A percentile compares a stretch with the other conserved stretches of the same genome.
Conservation (phyloP, 176 grass and related monocot genomes). For the Cocos nucifera region DNA sequence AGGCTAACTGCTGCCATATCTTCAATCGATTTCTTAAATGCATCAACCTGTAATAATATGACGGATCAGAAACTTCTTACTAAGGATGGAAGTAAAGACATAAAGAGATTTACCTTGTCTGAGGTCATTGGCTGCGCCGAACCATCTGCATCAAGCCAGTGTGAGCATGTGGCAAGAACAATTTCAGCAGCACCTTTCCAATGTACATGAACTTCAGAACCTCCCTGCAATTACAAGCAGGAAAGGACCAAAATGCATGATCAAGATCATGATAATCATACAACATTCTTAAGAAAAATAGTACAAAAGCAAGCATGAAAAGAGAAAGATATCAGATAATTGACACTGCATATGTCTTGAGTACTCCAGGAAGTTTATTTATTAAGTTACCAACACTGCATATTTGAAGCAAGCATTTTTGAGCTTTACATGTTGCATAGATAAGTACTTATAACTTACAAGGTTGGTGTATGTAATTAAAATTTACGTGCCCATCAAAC, state of each 20-base stretch:
- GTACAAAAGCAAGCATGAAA: too few species aligned
- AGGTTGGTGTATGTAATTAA: too few species aligned
- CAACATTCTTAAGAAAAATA: too few species aligned
- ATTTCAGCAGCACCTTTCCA: slow-evolving; percentile 99
- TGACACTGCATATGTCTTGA: too few species aligned
- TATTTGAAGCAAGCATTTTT: too few species aligned
- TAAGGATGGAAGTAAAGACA: not conserved
- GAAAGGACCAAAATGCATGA: slow-evolving; percentile 5
- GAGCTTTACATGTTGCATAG: too few species aligned
- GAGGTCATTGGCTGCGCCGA: slow-evolving; percentile 45
- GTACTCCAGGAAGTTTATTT: too few species aligned
- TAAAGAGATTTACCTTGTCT: slow-evolving; percentile 35
- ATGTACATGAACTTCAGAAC: slow-evolving; percentile 66
- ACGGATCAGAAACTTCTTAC: not conserved
- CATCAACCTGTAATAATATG: slow-evolving; percentile 34
- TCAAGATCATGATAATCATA: too few species aligned
- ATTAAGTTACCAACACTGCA: too few species aligned
- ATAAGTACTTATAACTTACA: too few species aligned
- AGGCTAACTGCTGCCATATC: slow-evolving; percentile 76
- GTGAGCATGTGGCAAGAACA: slow-evolving; percentile 66
- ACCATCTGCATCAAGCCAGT: slow-evolving; percentile 62
- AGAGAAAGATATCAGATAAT: too few species aligned
- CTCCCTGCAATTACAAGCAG: slow-evolving; percentile 35
- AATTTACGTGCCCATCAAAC: too few species aligned
- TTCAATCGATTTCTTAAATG: slow-evolving; percentile 75